Evolutionary conservation across 179 eudicot species (phyloP), one percentile per base, ranked within the genome.

Genomic region (Amaranthus tricolor): DNA sequence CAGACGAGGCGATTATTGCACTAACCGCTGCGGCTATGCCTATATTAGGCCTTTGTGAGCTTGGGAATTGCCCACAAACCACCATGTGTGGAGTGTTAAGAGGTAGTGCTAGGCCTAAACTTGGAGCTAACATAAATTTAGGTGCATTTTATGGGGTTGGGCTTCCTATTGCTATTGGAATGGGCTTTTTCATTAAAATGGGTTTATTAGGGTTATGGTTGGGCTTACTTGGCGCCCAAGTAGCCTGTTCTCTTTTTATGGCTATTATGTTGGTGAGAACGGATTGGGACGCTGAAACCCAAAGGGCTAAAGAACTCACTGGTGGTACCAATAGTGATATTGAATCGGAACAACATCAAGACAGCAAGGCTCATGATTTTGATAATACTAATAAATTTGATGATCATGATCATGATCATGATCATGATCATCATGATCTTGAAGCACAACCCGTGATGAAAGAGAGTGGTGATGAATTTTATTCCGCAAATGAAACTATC

Each of bases 21-120:
- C 47, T 86, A 61, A 70, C 83, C 0, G 89, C 89, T 1, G 81
- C 82, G 11, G 88, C 85, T 2, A 76, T 88, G 86, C 86, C 92
- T 5, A 55, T 86, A 0, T 60, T 85, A 47, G 90, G 92, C 49
- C 69, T 86, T 7, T 86, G 88, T 50, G 88, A 88, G 84, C 84
- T 88, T 17, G 88, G 90, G 7, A 88, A 88, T 85, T 85, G 86
- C 80, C 92, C 88, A 3, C 92, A 88, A 64, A 86, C 92, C 76
- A 83, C 88, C 64, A 75, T 77, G 76, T 88, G 89, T 71, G 92
- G 90, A 10, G 92, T 81, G 43, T 79, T 86, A 15, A 54, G 86
- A 49, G 87, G 92, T 19, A 83, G 87, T 43, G 88, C 92, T 11
- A 78, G 92, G 82, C 92, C 88, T 8, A 78, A 79, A 17, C 52